Evolutionary conservation across 2,329 filamentous ascomycete genomes (phyloP).

Genomic region (Verticillium nubilum): DNA sequence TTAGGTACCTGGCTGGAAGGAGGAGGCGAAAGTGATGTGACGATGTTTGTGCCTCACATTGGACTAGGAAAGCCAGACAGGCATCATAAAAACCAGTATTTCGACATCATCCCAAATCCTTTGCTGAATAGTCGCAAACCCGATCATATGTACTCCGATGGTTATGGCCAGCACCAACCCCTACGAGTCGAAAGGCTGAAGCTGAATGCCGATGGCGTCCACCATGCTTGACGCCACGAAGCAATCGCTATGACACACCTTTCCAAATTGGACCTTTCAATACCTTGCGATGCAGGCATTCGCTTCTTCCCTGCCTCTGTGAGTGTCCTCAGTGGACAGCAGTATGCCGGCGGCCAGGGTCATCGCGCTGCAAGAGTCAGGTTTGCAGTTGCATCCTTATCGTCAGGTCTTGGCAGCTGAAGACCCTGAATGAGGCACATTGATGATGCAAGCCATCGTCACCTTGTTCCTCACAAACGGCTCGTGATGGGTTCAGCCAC

Average conservation of each 20-base stretch:
- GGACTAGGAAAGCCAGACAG: no score
- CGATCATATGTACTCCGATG: neutral
- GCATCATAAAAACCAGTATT: no score
- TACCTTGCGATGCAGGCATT: no score
- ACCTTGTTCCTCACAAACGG: neutral
- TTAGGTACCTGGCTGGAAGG: no score
- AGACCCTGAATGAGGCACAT: neutral
- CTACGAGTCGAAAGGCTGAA: neutral
- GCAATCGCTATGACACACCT: neutral
- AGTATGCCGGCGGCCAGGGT: neutral
- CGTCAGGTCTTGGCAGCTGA: neutral
- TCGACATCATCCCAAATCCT: no score
- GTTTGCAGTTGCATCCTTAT: neutral
- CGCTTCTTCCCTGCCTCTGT: neutral
- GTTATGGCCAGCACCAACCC: no score
- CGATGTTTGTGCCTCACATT: no score
- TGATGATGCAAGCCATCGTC: neutral
- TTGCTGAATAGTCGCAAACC: no score
- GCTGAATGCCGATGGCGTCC: neutral
- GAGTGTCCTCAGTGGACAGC: neutral
- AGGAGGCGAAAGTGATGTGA: no score
- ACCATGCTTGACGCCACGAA: neutral
- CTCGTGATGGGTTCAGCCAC: neutral
- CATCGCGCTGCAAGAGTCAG: neutral
- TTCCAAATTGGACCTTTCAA: no score